Evolutionary conservation across 768 basidiomycete species (phyloP), one percentile per base, ranked within the genome.

Genomic region (Rhizopogon vulgaris): DNA sequence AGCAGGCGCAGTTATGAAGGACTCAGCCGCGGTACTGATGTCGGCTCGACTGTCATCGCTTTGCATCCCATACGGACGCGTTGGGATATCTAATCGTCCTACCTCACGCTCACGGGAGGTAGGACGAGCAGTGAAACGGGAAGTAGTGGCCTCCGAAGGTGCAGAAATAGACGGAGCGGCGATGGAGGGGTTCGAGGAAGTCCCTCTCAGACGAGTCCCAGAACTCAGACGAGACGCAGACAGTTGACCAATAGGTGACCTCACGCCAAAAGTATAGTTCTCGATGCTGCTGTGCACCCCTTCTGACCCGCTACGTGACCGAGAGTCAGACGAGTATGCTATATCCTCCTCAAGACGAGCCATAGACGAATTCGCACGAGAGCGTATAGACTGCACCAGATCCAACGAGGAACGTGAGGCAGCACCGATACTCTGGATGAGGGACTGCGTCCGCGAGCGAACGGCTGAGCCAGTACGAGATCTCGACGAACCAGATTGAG

Each of bases 181-280:
- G 32, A 52, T 38, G 10, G 51, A 52, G 11, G 41, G 36, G 24
- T 18, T 49, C 10, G 67, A 67, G 7, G 52, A 2, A 4, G 51
- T 32, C 1, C 53, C 46, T 9, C 61, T 61, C 22, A 60, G 49
- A 6, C 61, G 60, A 12, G 52, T 61, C 0, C 60, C 52, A 4
- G 65, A 58, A 30, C 42, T 28, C 6, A 42, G 63, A 50, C 75
- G 63, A 64, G 83, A 68, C 0, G 75, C 75, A 38, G 81, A 76
- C 11, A 10, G 32, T 34, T 34, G 45, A 9, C 43, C 43, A 4
- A 34, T 9, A 34, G 18, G 18, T 46, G 45, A 32, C 14, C 14
- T 46, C 14, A 46, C 45, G 11, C 88, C 88, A 67, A 90, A 90
- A 8, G 87, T 90, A 63, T 87, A 76, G 62, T 87, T 87, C 60